Evolutionary conservation across 352 stramenopile species (phyloP), one percentile per base, ranked within the genome.

Genomic region (Phytophthora citricola): DNA sequence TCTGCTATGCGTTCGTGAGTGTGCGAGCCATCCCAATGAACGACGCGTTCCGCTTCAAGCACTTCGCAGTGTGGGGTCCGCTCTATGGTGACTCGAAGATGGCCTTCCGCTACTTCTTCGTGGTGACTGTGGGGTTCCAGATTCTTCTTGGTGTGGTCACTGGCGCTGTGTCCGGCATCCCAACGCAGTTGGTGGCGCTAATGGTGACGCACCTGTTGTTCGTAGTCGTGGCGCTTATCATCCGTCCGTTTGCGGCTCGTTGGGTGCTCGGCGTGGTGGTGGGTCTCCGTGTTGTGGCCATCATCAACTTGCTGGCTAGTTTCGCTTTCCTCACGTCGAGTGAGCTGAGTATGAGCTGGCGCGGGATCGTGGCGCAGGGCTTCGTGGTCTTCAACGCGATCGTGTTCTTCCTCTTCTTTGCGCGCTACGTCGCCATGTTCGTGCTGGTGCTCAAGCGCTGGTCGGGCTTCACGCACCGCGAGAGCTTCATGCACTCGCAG

Each of bases 301-400:
- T 92, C 46, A 39, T 75, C 29, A 92, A 92, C 58, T 70, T 90
- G 22, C 31, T 77, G 15, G 56, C 84, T 15, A 66, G 76, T 31
- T 88, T 86, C 7, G 76, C 76, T 12, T 92, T 92, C 66, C 59
- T 85, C 6, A 85, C 79, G 14, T 67, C 61, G 9, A 92, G 72
- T 48, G 63, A 78, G 32, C 60, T 89, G 39, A 65, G 69, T 27
- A 75, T 54, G 7, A 40, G 63, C 2, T 68, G 52, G 52, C 81
- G 82, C 32, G 69, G 63, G 4, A 63, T 61, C 12, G 48, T 90
- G 17, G 81, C 84, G 8, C 78, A 88, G 40, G 58, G 59, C 22
- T 87, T 91, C 27, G 78, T 90, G 39, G 59, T 79, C 5, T 63
- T 86, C 62, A 93, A 93, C 56, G 79, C 82, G 31, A 40, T 81